Evolutionary conservation across 176 grass and related monocot genomes (phyloP).

Genomic region (Ananas comosus): DNA sequence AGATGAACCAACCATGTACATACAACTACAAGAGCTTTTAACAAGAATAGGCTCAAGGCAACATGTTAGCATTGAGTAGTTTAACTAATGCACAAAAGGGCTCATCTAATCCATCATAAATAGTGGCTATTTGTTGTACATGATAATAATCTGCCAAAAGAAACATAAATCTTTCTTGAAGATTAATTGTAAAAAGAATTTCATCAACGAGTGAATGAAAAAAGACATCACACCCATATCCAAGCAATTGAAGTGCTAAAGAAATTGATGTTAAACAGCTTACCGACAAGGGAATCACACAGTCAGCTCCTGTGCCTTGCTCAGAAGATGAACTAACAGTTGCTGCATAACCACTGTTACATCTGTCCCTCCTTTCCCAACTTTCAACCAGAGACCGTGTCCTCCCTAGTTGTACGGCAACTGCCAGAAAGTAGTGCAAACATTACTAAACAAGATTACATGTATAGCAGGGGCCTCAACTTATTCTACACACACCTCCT

Average conservation of each 20-base stretch:
- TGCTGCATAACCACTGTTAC: constrained; percentile 31
- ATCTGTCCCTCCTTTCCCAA: constrained; percentile 82
- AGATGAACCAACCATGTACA: no score
- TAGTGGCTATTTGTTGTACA: no score
- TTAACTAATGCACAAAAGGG: no score
- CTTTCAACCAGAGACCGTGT: constrained; percentile 82
- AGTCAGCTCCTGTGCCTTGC: constrained; percentile 21
- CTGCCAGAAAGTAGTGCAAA: constrained; percentile 41
- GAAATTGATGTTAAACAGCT: constrained; percentile 15
- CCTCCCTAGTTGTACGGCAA: constrained; percentile 80
- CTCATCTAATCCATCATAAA: no score
- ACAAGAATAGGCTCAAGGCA: no score
- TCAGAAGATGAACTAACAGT: constrained; percentile 29
- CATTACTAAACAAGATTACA: constrained; percentile 18
- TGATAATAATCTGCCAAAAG: no score
- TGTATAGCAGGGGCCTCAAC: neutral
- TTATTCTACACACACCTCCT: constrained; percentile 50
- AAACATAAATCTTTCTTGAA: no score
- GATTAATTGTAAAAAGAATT: no score
- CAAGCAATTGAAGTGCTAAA: constrained; percentile 2
- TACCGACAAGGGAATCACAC: constrained; percentile 22
- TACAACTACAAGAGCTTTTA: no score
- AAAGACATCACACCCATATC: neutral
- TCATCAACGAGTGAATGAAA: no score
- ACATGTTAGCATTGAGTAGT: no score